A percentile compares a stretch with the other conserved stretches of the same genome.
phyloP scores from a whole-genome alignment of 139 green algal genomes.

The Ulvella scutata region DNA sequence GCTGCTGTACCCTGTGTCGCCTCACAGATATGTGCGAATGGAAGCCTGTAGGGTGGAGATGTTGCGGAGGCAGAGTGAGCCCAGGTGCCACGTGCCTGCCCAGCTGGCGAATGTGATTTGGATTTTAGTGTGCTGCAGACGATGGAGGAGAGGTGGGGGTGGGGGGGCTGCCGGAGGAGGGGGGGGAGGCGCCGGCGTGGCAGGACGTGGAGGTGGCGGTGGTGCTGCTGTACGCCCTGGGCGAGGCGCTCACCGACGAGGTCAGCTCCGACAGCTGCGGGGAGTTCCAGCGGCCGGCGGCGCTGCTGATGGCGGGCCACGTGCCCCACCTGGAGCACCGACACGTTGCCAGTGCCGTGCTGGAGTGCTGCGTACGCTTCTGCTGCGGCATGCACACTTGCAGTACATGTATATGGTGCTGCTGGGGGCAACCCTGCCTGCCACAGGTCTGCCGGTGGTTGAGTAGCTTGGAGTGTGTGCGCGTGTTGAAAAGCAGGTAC shows the following conservation, averaged over 20 bases:
- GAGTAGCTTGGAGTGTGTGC: no score
- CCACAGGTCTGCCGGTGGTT: no score
- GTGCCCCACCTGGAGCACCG: constrained; percentile 34
- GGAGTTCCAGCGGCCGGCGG: constrained; percentile 34
- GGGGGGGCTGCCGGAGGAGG: background rate
- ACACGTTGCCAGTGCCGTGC: constrained; percentile 50
- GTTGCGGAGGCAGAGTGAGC: no score
- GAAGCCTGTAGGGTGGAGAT: no score
- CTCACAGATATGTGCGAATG: no score
- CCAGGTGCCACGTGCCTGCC: no score
- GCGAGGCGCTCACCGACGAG: constrained; percentile 57
- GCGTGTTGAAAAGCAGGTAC: no score
- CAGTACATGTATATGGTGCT: background rate
- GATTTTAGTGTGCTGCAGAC: no score
- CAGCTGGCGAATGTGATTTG: no score
- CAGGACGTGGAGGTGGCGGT: constrained; percentile 62
- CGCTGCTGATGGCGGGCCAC: constrained; percentile 31
- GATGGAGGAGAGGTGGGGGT: background rate
- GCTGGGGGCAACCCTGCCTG: no score
- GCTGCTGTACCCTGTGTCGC: no score
- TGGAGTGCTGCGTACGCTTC: constrained; percentile 52
- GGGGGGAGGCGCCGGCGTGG: background rate
- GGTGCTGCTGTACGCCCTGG: constrained; percentile 65
- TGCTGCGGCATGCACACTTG: background rate
- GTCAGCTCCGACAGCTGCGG: constrained; percentile 33